Evolutionary conservation across 2,329 filamentous ascomycete species (phyloP).

Genomic region (Rachicladosporium sp.): DNA sequence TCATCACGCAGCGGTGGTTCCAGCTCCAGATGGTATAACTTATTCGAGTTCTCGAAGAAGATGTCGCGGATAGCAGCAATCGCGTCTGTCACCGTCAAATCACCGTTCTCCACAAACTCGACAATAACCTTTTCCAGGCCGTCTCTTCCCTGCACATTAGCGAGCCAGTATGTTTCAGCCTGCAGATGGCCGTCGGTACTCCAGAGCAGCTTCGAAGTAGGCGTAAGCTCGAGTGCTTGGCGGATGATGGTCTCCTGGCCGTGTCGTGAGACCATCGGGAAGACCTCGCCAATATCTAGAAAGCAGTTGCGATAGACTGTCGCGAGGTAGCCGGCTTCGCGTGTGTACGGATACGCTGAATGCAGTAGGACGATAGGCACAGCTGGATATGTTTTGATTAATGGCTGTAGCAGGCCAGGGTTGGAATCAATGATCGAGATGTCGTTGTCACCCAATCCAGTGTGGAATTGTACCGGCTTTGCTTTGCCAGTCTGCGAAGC

Average conservation of each 20-base stretch:
- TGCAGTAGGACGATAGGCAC: slow-evolving; percentile 70
- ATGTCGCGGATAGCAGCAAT: slow-evolving; percentile 53
- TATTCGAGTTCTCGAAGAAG: slow-evolving; percentile 65
- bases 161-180: slow-evolving; percentile 65
- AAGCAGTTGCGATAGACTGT: slow-evolving; percentile 69
- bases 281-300: slow-evolving; percentile 72
- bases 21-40: slow-evolving; percentile 50
- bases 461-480: slow-evolving; percentile 76
- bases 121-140: slow-evolving; percentile 56
- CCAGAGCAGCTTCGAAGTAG: slow-evolving; percentile 64
- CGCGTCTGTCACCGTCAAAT: slow-evolving; percentile 50
- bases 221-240: slow-evolving; percentile 63
- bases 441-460: slow-evolving; percentile 69
- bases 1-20: slow-evolving; percentile 1
- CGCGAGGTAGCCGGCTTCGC: slow-evolving; percentile 67
- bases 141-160: slow-evolving; percentile 59
- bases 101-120: slow-evolving; percentile 54
- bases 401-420: slow-evolving; percentile 59
- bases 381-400: slow-evolving; percentile 56
- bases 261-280: slow-evolving; percentile 63
- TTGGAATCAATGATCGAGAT: slow-evolving; percentile 58
- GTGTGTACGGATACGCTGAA: slow-evolving; percentile 68
- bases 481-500: slow-evolving; percentile 32
- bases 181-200: slow-evolving; percentile 72
- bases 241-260: slow-evolving; percentile 61